Percentiles rank a stretch among this genome's conserved stretches.
Evolutionary conservation across 192 early-diverging fungal genomes (phyloP).

Genomic region (Backusella liffmaniae): DNA sequence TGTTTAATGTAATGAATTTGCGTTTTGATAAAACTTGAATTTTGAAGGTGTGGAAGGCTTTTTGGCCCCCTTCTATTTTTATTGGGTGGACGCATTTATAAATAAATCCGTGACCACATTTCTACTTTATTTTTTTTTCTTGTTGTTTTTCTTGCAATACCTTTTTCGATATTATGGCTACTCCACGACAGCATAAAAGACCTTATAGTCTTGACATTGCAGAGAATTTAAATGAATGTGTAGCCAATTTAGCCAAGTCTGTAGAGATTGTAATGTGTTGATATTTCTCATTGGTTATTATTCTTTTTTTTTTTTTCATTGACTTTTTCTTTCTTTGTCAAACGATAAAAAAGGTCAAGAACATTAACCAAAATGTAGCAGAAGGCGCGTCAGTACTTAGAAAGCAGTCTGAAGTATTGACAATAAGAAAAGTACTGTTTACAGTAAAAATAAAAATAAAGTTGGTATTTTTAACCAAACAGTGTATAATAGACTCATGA

Average conservation of each 20-base stretch:
- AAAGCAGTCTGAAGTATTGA: background rate
- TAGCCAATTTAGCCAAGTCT: background rate
- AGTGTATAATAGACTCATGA: background rate
- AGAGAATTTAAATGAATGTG: background rate
- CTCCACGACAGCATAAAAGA: background rate
- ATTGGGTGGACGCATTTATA: too few relatives aligned
- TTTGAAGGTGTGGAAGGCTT: too few relatives aligned
- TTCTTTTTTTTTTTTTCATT: background rate
- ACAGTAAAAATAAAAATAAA: too few relatives aligned
- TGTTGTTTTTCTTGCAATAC: too few relatives aligned
- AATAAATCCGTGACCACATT: too few relatives aligned
- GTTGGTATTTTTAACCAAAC: too few relatives aligned
- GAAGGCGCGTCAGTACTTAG: background rate
- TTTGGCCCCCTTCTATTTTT: too few relatives aligned
- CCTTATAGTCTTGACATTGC: background rate
- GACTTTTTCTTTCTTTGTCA: background rate
- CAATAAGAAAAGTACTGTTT: background rate
- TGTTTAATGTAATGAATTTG: too few relatives aligned
- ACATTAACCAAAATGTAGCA: background rate
- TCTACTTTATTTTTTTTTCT: too few relatives aligned
- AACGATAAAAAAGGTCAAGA: background rate
- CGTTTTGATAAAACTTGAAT: too few relatives aligned
- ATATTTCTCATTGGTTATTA: too few relatives aligned
- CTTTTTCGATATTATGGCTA: too few relatives aligned
- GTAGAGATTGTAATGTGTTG: background rate